Conservation (phyloP, 352 stramenopile genomes). For the Globisporangium nodosum region DNA sequence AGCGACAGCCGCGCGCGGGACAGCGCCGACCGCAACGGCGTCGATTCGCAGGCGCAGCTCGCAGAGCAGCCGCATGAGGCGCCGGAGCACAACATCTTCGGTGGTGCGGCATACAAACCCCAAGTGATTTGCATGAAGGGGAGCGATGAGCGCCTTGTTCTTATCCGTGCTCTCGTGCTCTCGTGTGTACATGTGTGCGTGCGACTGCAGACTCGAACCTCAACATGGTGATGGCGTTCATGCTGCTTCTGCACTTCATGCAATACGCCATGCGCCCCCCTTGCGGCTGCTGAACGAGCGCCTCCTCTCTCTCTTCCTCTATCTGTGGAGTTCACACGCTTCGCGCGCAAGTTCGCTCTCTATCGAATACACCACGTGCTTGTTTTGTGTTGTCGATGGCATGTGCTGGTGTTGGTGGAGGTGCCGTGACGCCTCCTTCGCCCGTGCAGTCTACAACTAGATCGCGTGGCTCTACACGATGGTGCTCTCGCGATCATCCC, state of each 20-base stretch:
- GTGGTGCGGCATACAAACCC: slow-evolving; percentile 25
- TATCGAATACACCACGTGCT: neutral
- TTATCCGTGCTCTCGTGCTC: too few relatives aligned
- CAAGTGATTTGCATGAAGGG: too few relatives aligned
- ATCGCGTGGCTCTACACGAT: too few relatives aligned
- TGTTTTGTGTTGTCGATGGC: neutral
- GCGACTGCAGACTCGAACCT: slow-evolving; percentile 58
- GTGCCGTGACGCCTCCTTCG: too few relatives aligned
- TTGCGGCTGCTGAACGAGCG: slow-evolving; percentile 60
- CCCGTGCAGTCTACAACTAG: too few relatives aligned
- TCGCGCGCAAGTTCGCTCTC: neutral
- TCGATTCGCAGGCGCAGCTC: slow-evolving; percentile 19
- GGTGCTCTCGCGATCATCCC: too few relatives aligned
- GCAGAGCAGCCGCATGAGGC: slow-evolving; percentile 15
- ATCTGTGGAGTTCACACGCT: too few relatives aligned
- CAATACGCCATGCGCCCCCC: slow-evolving; percentile 82
- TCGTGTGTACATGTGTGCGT: neutral
- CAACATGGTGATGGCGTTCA: slow-evolving; percentile 82
- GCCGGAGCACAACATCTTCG: slow-evolving; percentile 81
- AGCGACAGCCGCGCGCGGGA: slow-evolving; percentile 8
- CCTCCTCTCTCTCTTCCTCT: neutral
- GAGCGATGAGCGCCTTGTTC: too few relatives aligned
- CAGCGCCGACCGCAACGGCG: slow-evolving; percentile 1
- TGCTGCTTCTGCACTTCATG: slow-evolving; percentile 84
- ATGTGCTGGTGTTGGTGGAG: too few relatives aligned